Conservation (phyloP, 2,329 filamentous ascomycete species). For the Botryotinia globosa region DNA sequence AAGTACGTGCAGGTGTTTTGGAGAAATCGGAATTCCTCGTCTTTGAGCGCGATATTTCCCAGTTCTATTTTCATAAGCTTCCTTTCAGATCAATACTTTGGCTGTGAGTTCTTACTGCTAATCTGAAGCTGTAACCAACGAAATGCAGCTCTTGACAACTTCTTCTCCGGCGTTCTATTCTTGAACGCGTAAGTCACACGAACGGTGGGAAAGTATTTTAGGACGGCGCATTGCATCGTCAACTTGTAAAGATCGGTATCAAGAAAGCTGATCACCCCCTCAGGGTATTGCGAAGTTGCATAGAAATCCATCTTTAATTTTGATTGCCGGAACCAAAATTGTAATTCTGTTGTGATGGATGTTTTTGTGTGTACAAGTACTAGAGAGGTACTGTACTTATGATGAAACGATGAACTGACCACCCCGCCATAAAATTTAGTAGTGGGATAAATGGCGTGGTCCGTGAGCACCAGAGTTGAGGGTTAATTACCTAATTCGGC, state of each 20-base stretch:
- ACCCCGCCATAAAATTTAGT: background rate
- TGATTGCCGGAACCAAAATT: slow-evolving; percentile 32
- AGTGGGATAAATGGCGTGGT: background rate
- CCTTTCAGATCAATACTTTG: background rate
- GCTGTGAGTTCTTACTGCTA: slow-evolving; percentile 53
- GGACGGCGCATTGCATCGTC: slow-evolving; percentile 96
- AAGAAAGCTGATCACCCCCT: slow-evolving; percentile 77
- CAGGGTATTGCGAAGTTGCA: slow-evolving; percentile 63
- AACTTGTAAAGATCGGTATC: slow-evolving; percentile 85
- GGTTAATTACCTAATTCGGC: background rate
- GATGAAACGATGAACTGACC: background rate
- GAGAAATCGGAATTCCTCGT: slow-evolving; percentile 78
- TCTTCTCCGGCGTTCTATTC: slow-evolving; percentile 92
- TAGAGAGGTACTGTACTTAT: background rate
- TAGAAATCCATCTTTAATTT: slow-evolving; percentile 66
- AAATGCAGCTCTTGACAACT: slow-evolving; percentile 78
- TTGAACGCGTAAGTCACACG: slow-evolving; percentile 91
- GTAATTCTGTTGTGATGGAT: slow-evolving; percentile 41
- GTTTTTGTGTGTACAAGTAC: background rate
- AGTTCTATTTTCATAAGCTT: slow-evolving; percentile 58
- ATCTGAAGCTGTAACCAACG: slow-evolving; percentile 84
- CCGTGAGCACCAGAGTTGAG: background rate
- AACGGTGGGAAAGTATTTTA: slow-evolving; percentile 83
- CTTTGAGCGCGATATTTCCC: slow-evolving; percentile 72
- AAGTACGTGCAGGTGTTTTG: slow-evolving; percentile 78